phyloP scores from a whole-genome alignment of 1,139 yeast species.

The Pichia sp. region DNA sequence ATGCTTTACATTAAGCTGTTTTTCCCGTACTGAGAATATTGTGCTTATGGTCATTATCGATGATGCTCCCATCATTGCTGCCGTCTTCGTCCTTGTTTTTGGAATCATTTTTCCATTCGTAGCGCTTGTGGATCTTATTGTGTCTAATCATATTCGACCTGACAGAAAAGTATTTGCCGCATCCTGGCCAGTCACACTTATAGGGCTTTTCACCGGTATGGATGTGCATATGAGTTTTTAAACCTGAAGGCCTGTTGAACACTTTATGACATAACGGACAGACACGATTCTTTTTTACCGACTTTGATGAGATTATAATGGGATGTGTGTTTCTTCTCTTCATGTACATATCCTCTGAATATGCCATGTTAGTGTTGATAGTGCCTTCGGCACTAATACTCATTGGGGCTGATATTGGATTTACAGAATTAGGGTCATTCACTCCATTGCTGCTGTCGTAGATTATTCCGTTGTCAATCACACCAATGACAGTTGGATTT shows the following conservation, averaged over 20 bases:
- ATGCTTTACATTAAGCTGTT: not conserved
- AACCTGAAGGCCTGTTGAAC: conserved; percentile 76
- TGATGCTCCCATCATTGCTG: not conserved
- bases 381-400: not conserved
- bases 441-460: not conserved
- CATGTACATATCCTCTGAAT: not conserved
- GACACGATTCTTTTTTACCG: conserved; percentile 32
- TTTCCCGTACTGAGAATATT: not conserved
- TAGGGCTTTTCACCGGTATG: conserved; percentile 88
- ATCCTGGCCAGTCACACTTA: conserved; percentile 59
- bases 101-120: conserved; percentile 15
- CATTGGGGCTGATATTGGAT: not conserved
- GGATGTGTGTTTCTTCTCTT: conserved; percentile 9
- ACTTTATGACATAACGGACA: conserved; percentile 73
- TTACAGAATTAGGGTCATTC: not conserved
- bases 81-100: not conserved
- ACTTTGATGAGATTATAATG: not conserved
- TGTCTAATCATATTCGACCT: conserved; percentile 81
- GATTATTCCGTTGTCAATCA: not conserved
- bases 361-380: not conserved
- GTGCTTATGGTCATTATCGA: not conserved
- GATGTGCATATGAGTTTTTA: conserved; percentile 74
- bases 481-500: not conserved
- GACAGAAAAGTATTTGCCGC: conserved; percentile 72
- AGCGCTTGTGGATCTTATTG: conserved; percentile 53